These are phyloP conservation scores for Pseudoscleropodium purum DNA, from an alignment of 225 moss, liverwort and hornwort genomes.

Conservation along the genomic window DNA sequence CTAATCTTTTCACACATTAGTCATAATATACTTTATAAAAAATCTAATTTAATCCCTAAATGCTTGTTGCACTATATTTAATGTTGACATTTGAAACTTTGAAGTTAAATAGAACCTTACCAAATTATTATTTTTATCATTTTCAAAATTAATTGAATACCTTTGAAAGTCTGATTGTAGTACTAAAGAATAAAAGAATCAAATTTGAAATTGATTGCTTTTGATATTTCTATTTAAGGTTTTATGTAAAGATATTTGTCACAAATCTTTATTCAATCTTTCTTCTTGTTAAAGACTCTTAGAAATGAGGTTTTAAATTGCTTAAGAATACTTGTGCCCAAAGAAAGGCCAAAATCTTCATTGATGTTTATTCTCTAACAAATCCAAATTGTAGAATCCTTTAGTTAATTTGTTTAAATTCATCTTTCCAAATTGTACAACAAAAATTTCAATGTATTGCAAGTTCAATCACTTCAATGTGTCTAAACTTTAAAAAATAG, in stretches of 20 bases:
- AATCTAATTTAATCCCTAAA: no score
- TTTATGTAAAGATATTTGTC: no score
- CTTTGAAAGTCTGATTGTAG: not conserved
- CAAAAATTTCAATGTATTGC: rapidly evolving
- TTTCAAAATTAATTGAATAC: not conserved
- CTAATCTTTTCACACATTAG: not conserved
- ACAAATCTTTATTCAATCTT: not conserved
- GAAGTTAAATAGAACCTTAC: not conserved
- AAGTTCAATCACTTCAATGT: not conserved
- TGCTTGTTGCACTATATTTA: not conserved
- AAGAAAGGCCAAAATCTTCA: not conserved
- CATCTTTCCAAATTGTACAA: not conserved
- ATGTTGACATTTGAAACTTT: not conserved
- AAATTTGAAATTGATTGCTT: not conserved
- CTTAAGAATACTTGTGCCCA: no score
- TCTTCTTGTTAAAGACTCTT: not conserved
- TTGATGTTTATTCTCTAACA: not conserved
- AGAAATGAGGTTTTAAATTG: no score
- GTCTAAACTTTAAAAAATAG: no score
- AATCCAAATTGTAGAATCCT: rapidly evolving
- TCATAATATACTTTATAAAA: no score
- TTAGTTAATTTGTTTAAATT: not conserved
- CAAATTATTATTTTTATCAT: not conserved
- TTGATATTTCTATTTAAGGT: not conserved
- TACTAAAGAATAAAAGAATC: not conserved